Conservation (phyloP, 192 early-diverging fungal species). For the Backusella luteola region DNA sequence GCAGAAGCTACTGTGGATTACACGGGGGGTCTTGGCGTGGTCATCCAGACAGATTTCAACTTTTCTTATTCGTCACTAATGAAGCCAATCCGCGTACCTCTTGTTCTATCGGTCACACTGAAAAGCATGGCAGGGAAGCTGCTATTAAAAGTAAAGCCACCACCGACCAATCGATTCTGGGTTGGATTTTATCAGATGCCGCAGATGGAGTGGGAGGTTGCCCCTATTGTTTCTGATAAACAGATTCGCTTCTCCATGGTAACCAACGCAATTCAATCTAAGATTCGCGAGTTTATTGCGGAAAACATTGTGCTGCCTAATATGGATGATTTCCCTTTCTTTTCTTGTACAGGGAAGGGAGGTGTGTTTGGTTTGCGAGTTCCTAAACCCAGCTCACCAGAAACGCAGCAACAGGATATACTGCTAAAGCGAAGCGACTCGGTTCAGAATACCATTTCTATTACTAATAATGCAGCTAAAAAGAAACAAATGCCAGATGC, state of each 20-base stretch:
- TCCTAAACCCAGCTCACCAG: not conserved
- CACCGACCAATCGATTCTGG: conserved; percentile 83
- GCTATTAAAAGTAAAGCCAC: conserved; percentile 75
- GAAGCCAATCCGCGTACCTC: conserved; percentile 68
- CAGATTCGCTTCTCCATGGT: conserved; percentile 75
- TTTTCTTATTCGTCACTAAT: conserved; percentile 53
- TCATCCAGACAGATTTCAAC: conserved; percentile 66
- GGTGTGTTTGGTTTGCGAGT: conserved; percentile 53
- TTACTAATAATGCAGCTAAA: not conserved
- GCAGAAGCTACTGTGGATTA: conserved; percentile 82
- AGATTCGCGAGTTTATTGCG: conserved; percentile 77
- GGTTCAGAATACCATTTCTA: not conserved
- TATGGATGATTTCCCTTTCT: conserved; percentile 87
- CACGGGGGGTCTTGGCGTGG: conserved; percentile 69
- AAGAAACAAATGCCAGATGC: not conserved
- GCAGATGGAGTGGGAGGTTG: conserved; percentile 64
- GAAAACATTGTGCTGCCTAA: conserved; percentile 82
- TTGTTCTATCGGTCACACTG: conserved; percentile 76
- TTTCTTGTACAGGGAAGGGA: conserved; percentile 50
- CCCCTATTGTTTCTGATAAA: conserved; percentile 83
- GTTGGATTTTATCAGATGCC: conserved; percentile 81
- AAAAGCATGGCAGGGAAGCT: conserved; percentile 69
- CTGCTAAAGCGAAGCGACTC: not conserved
- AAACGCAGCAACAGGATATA: not conserved
- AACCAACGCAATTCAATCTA: conserved; percentile 82